Evolutionary conservation across 192 early-diverging fungal genomes (phyloP), one percentile per base, ranked within the genome.

Genomic region (Coemansia sp.): DNA sequence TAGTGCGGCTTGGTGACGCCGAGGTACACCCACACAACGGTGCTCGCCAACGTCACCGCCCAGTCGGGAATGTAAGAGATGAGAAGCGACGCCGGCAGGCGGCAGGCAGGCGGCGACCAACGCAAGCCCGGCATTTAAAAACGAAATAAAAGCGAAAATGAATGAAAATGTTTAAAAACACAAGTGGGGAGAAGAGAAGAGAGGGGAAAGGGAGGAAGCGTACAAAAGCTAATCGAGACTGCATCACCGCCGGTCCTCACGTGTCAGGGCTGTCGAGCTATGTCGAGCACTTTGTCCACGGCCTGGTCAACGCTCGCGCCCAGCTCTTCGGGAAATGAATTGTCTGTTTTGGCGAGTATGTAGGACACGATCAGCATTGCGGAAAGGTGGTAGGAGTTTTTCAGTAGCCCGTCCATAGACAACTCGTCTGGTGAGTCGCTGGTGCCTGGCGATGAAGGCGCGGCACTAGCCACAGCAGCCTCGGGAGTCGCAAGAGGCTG

Each of bases 1-100:
- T 90, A 88, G 68, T 85, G 90, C 7, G 90, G 90, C 14, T 84
- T 69, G 0, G 86, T 52, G 9, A 61, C 68, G 57, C 87, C 86
- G 2, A 92, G 66, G 34, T 74, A 75, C 50, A 88, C 78, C 76
- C 89, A 92, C 41, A 75, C 70, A 6, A 76, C 59, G 13, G 86
- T 72, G 67, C 88, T 83, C 25, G 80, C 39, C 28, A 88, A 16
- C 3, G 88, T 84, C 7, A 90, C 61, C 0, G 85, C 33, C 82
- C 88, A 88, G 82, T 83, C 81, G 41, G 58, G 73, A 66, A 68
- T 67, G 63, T 72, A 76, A 6, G 70, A 84, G 16, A 61, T 37
- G 11, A 68, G 28, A 38, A 71, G 56, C 26, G 61, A 50, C 9
- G 52, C 64, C 5, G 64, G 77, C 18, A 63, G 8, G 31, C 34